A percentile compares a stretch with the other conserved stretches of the same genome.
phyloP scores from a whole-genome alignment of 805 yeast genomes.

The Barnettozyma vustinii region DNA sequence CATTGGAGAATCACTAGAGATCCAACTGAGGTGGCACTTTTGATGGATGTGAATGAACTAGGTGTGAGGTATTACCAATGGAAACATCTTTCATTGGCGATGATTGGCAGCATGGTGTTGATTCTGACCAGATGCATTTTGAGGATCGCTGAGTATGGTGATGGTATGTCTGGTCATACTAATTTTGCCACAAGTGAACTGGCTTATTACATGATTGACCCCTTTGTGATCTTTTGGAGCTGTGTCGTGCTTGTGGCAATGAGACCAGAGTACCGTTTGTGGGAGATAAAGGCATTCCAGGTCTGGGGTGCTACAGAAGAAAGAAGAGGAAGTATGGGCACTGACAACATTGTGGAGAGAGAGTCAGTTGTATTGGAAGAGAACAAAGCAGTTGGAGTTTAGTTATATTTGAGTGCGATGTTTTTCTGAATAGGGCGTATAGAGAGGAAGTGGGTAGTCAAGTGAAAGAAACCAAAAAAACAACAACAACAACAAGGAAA shows the following conservation, averaged over 20 bases:
- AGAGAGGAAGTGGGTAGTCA: too few species aligned
- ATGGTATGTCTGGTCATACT: not conserved
- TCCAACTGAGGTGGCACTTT: not conserved
- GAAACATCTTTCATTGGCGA: not conserved
- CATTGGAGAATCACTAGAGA: not conserved
- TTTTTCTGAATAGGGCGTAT: too few species aligned
- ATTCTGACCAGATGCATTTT: conserved; percentile 4
- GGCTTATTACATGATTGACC: conserved; percentile 7
- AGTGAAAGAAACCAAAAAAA: too few species aligned
- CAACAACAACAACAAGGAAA: too few species aligned
- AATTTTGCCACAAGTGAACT: not conserved
- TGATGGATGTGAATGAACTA: not conserved
- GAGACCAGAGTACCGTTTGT: conserved; percentile 1
- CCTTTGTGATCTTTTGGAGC: conserved; percentile 1
- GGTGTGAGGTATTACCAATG: conserved; percentile 1
- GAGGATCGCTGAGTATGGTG: conserved; percentile 2
- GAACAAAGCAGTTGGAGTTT: not conserved
- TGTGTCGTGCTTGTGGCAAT: not conserved
- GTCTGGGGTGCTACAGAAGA: not conserved
- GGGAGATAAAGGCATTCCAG: conserved; percentile 1
- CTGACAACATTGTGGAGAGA: not conserved
- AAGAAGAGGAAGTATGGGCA: not conserved
- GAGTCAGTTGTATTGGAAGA: not conserved
- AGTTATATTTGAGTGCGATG: too few species aligned
- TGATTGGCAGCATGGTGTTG: conserved; percentile 1